These are phyloP conservation scores for Dichomitus squalens DNA, from an alignment of 1,284 basidiomycete species.

Conservation along the genomic window DNA sequence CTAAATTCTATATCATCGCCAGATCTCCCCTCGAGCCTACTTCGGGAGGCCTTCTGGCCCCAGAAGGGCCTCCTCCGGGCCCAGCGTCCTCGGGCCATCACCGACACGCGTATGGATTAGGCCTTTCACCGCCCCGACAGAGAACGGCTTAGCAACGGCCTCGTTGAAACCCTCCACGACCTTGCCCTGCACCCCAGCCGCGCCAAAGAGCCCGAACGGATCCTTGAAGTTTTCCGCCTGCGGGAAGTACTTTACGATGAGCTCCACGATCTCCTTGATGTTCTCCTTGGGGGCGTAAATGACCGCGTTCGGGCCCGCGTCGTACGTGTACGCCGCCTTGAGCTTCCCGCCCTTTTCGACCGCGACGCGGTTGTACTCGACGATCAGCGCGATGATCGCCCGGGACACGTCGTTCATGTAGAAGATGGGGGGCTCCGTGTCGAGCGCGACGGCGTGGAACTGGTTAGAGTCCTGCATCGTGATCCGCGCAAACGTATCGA, in stretches of 20 bases:
- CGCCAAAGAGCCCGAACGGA: constrained; percentile 65
- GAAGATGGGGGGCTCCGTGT: constrained; percentile 97
- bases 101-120: constrained; percentile 93
- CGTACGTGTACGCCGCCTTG: constrained; percentile 96
- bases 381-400: constrained; percentile 83
- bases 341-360: constrained; percentile 61
- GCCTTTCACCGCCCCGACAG: constrained; percentile 78
- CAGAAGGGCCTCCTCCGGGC: constrained; percentile 57
- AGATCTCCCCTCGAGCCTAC: constrained; percentile 2
- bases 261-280: constrained; percentile 75
- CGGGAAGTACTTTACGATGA: constrained; percentile 85
- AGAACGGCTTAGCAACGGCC: constrained; percentile 73
- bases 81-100: constrained; percentile 80
- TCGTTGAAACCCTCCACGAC: constrained; percentile 77
- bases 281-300: constrained; percentile 88
- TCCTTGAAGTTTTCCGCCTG: constrained; percentile 77
- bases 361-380: constrained; percentile 92
- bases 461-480: constrained; percentile 99
- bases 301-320: constrained; percentile 98
- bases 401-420: constrained; percentile 98
- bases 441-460: constrained; percentile 97
- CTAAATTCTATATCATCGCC: no score
- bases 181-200: constrained; percentile 44
- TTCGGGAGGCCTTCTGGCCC: constrained; percentile 61
- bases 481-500: constrained; percentile 86